Base-by-base conservation (phyloP, 1,284 basidiomycete genomes). In the Phellinidium pouzarii region DNA sequence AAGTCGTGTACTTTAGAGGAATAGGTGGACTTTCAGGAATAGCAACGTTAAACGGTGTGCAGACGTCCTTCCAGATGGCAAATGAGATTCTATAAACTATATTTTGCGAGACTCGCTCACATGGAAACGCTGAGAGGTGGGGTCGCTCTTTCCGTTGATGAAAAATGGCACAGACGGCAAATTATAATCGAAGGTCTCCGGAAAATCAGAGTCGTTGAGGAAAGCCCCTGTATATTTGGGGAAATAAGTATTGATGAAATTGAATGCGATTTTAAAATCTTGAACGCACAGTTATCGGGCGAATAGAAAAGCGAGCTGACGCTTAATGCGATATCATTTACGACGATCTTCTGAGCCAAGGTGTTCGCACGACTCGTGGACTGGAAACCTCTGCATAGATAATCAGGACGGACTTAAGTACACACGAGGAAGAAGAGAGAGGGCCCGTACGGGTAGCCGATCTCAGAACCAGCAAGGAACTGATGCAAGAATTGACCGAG, bases 401-500 rank as follows among this genome's bases (percentile, higher is more conserved):
- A 26, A n/a, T 6, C 22, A 23, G 25, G 26, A 27, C n/a, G 25
- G 52, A 12, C 50, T 17, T 14, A 46, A 26, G 25, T 64, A 11
- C 25, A 25, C 20, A 23, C n/a, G 44, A 38, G 20, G 11, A n/a
- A 41, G 26, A 20, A 36, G 7, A 47, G 29, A 12, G 23, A 11
- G 38, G 42, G 54, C n/a, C n/a, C 77, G 52, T 59, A 80, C 79
- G 76, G 71, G 59, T 77, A 79, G 5, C 74, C 76, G 48, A 77
- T 68, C 37, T 71, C 64, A 0, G 71, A 65, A 11, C 80, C 80
- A 8, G 74, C 71, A 27, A 84, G 69, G 62, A 72, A 82, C 47
- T 74, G 71, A 58, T 80, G 77, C 29, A 84, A 65, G 69, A 81
- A 83, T 38, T 77, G 71, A 0, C 79, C 80, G 6, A 82, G 69